Percentiles rank a stretch among this genome's conserved stretches.
Evolutionary conservation across 306 rosid species (phyloP).

Genomic region (Astragalus membranaceus): DNA sequence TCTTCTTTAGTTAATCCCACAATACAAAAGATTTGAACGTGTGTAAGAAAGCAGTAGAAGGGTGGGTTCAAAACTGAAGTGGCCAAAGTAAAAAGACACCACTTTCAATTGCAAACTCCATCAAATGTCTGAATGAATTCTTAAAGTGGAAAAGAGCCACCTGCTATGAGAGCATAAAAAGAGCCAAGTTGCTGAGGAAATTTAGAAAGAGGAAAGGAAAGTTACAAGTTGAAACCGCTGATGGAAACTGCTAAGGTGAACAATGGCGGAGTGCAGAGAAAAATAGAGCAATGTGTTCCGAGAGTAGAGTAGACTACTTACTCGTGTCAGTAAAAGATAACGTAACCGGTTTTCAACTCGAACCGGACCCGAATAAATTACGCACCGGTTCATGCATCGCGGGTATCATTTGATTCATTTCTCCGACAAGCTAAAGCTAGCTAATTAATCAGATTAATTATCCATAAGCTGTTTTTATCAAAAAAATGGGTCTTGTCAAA

Average conservation of each 20-base stretch:
- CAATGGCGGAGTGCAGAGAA: not conserved
- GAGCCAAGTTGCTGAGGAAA: no score
- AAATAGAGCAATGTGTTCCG: not conserved
- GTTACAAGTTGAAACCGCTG: not conserved
- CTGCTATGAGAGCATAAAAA: no score
- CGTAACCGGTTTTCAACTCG: not conserved
- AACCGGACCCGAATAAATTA: not conserved
- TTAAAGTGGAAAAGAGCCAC: not conserved
- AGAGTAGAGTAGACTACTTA: not conserved
- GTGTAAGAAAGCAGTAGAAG: not conserved
- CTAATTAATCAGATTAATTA: no score
- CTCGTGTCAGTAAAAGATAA: constrained; percentile 1
- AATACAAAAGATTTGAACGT: not conserved
- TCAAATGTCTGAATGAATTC: not conserved
- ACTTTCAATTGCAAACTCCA: not conserved
- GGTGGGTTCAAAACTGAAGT: not conserved
- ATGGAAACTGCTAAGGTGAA: not conserved
- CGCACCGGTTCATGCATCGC: no score
- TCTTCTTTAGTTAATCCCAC: not conserved
- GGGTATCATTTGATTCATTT: no score
- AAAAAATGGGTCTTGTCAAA: no score
- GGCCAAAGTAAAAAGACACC: not conserved
- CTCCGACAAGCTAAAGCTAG: no score
- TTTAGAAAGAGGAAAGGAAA: not conserved
- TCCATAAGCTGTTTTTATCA: no score